phyloP scores from a whole-genome alignment of 768 basidiomycete genomes.

The Naganishia vaughanmartiniae region DNA sequence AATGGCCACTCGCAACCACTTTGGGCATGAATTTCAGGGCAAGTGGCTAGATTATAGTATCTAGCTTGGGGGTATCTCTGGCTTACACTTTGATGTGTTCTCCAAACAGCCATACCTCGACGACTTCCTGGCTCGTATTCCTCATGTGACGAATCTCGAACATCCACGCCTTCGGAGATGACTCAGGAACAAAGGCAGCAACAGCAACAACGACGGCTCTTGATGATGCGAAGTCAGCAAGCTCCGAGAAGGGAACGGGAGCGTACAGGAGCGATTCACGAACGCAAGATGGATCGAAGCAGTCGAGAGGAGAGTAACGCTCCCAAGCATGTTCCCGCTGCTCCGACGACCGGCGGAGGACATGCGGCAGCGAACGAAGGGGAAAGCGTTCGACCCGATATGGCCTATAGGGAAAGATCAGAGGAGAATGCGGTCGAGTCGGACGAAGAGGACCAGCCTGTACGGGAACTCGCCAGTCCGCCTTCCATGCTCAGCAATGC shows the following conservation, averaged over 20 bases:
- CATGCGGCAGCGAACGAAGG: background rate
- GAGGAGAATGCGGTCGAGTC: slow-evolving; percentile 10
- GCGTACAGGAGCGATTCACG: slow-evolving; percentile 28
- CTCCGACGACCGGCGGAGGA: background rate
- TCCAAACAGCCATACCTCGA: background rate
- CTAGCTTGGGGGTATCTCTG: background rate
- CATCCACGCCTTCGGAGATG: slow-evolving; percentile 32
- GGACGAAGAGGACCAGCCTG: slow-evolving; percentile 8
- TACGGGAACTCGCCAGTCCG: slow-evolving; percentile 4
- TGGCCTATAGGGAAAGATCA: slow-evolving; percentile 9
- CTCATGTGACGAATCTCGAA: slow-evolving; percentile 45
- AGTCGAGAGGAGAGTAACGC: background rate
- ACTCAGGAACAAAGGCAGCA: slow-evolving; percentile 3
- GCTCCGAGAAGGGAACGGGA: slow-evolving; percentile 46
- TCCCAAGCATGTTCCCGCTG: background rate
- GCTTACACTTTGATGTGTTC: background rate
- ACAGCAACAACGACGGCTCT: slow-evolving; percentile 28
- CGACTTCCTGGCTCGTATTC: slow-evolving; percentile 44
- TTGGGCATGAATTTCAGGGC: slow-evolving; percentile 43
- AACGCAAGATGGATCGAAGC: slow-evolving; percentile 12
- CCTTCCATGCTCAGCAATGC: background rate
- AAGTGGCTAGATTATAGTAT: background rate
- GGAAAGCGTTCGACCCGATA: slow-evolving; percentile 1
- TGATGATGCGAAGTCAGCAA: slow-evolving; percentile 39
- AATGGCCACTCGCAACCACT: slow-evolving; percentile 46